phyloP scores from a whole-genome alignment of 2,329 filamentous ascomycete genomes.

The Chaetothyriales sp. region DNA sequence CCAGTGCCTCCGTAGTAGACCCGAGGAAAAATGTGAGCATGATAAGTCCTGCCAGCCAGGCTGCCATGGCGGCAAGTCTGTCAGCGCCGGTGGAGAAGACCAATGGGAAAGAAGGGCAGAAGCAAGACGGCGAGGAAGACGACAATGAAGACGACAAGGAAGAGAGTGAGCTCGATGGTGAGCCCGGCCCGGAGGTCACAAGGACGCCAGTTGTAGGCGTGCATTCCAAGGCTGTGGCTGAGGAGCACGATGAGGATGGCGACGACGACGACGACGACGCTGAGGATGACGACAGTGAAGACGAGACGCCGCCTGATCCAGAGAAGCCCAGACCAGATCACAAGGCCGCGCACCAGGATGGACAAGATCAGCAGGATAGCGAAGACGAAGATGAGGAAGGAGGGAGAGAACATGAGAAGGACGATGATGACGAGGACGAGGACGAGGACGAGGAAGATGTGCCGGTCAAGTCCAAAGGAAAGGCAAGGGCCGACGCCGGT shows the following conservation, averaged over 20 bases:
- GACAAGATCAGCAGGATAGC: conserved; percentile 8
- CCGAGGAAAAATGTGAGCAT: conserved; percentile 10
- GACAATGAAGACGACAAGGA: conserved; percentile 12
- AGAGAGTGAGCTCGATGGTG: conserved; percentile 11
- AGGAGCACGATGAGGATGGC: conserved; percentile 8
- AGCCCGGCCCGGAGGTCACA: conserved; percentile 5
- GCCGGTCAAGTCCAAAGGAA: conserved; percentile 8
- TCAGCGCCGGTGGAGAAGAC: neutral
- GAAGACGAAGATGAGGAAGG: conserved; percentile 19
- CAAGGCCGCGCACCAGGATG: conserved; percentile 18
- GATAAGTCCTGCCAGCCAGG: conserved; percentile 17
- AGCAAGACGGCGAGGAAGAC: conserved; percentile 15
- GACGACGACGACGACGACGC: conserved; percentile 9
- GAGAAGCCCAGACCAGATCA: conserved; percentile 3
- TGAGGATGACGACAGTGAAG: neutral
- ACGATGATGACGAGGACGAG: conserved; percentile 21
- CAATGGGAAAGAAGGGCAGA: conserved; percentile 12
- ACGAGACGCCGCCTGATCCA: neutral
- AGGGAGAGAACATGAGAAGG: conserved; percentile 2
- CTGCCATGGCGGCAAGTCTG: conserved; percentile 5
- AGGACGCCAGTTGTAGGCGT: conserved; percentile 4
- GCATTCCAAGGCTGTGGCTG: conserved; percentile 3
- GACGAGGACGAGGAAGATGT: conserved; percentile 4
- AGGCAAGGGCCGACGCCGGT: conserved; percentile 5
- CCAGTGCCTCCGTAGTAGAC: neutral